phyloP scores from a whole-genome alignment of 2,329 filamentous ascomycete genomes.

The Colletotrichum australisinense region DNA sequence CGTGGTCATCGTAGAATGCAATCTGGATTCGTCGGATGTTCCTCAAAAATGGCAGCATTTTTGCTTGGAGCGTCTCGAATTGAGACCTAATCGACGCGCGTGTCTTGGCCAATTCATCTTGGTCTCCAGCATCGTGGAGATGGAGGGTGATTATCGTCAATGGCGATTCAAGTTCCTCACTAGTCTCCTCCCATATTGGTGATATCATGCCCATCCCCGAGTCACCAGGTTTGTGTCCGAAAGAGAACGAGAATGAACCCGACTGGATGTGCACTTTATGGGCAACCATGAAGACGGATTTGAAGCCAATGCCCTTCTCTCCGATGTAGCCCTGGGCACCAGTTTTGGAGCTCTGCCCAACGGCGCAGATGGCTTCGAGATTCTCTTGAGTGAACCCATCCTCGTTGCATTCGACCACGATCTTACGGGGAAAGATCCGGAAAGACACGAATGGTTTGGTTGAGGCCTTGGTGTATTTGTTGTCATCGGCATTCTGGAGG shows the following conservation, averaged over 20 bases:
- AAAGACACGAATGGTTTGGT: conserved; percentile 48
- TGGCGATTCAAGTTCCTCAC: conserved; percentile 30
- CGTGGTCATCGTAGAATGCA: conserved; percentile 40
- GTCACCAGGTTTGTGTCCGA: conserved; percentile 51
- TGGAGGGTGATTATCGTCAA: conserved; percentile 52
- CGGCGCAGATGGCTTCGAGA: conserved; percentile 57
- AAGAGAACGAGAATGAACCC: conserved; percentile 55
- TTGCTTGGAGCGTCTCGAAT: conserved; percentile 50
- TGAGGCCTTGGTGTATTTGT: conserved; percentile 47
- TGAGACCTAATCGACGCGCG: conserved; percentile 45
- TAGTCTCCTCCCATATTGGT: conserved; percentile 50
- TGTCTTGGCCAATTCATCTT: conserved; percentile 29
- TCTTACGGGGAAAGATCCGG: conserved; percentile 45
- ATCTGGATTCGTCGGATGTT: conserved; percentile 50
- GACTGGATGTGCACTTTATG: conserved; percentile 58
- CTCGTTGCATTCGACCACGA: conserved; percentile 63
- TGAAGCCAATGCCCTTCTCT: conserved; percentile 64
- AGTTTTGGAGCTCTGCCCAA: conserved; percentile 59
- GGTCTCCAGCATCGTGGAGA: conserved; percentile 44
- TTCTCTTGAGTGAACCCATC: conserved; percentile 56
- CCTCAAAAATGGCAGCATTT: conserved; percentile 54
- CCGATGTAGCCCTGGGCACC: conserved; percentile 56
- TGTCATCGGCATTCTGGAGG: conserved; percentile 67
- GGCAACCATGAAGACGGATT: conserved; percentile 61
- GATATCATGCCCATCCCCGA: conserved; percentile 64